Percentiles rank a stretch among this genome's conserved stretches.
Evolutionary conservation across 2,329 filamentous ascomycete species (phyloP).

Genomic region (Periglandula ipomoeae): DNA sequence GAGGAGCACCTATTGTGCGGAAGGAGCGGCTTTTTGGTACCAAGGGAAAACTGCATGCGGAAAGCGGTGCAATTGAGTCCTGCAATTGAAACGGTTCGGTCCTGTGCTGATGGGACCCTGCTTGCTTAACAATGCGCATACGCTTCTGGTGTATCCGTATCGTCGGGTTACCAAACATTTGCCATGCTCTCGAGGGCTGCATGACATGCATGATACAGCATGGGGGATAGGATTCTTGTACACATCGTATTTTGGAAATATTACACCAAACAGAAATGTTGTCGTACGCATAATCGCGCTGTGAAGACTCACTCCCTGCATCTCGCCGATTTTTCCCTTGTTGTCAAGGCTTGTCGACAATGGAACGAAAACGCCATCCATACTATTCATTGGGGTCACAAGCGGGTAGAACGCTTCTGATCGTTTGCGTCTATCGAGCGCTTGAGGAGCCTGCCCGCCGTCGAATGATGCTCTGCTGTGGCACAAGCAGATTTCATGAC

Average conservation of each 20-base stretch:
- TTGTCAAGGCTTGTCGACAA: background rate
- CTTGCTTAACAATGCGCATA: background rate
- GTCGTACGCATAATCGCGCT: no score
- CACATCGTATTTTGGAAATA: background rate
- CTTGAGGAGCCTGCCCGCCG: no score
- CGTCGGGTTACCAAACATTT: conserved; percentile 7
- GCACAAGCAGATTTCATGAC: no score
- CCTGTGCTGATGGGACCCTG: conserved; percentile 5
- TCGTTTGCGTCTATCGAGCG: no score
- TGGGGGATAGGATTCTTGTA: conserved; percentile 5
- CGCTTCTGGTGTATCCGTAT: conserved; percentile 9
- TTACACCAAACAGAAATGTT: background rate
- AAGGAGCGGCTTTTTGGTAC: no score
- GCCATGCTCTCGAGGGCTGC: conserved; percentile 6
- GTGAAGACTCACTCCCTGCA: no score
- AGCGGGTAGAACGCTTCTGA: no score
- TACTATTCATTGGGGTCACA: no score
- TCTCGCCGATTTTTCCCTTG: background rate
- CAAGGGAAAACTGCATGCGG: no score
- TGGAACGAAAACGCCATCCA: no score
- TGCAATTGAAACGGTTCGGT: background rate
- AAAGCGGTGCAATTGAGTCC: background rate
- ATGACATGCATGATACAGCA: conserved; percentile 15
- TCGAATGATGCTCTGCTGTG: background rate
- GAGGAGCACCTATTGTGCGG: no score